Percentiles rank a stretch among this genome's conserved stretches.
Evolutionary conservation across 176 grass and related monocot species (phyloP).

Genomic region (Pontederia paniculata): DNA sequence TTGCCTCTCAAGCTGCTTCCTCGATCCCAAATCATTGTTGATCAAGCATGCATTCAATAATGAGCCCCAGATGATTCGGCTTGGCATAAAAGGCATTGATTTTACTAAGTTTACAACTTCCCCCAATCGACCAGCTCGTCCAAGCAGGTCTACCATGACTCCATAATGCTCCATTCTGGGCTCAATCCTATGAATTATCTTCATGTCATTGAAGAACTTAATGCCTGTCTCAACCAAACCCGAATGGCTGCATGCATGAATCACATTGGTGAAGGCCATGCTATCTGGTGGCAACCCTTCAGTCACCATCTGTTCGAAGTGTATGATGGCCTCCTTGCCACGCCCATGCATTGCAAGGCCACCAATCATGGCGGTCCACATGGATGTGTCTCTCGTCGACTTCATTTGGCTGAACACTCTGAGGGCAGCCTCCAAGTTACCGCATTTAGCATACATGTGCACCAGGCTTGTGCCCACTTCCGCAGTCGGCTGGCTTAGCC

Average conservation of each 20-base stretch:
- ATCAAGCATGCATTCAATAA: constrained; percentile 8
- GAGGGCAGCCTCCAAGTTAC: constrained; percentile 1
- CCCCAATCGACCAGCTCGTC: constrained; percentile 5
- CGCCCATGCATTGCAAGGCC: constrained; percentile 12
- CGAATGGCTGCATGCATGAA: constrained; percentile 19
- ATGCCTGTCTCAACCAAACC: constrained; percentile 10
- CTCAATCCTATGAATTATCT: constrained; percentile 1
- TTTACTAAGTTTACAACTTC: background rate
- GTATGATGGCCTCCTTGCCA: constrained; percentile 9
- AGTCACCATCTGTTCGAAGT: constrained; percentile 10
- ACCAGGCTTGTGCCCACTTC: constrained; percentile 11
- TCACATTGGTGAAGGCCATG: constrained; percentile 11
- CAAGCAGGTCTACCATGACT: constrained; percentile 14
- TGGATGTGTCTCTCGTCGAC: constrained; percentile 4
- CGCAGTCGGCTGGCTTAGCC: background rate
- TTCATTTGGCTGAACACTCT: constrained; percentile 10
- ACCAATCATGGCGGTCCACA: constrained; percentile 21
- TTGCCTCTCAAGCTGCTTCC: constrained; percentile 6
- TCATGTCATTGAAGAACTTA: constrained; percentile 18
- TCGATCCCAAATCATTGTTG: background rate
- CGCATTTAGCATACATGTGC: constrained; percentile 23
- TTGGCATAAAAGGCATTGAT: constrained; percentile 19
- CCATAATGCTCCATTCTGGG: constrained; percentile 28
- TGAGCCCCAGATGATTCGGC: constrained; percentile 9
- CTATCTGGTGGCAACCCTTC: constrained; percentile 9